Evolutionary conservation across 805 yeast species (phyloP), one percentile per base, ranked within the genome.

Genomic region (Jamesozyma hellenica): DNA sequence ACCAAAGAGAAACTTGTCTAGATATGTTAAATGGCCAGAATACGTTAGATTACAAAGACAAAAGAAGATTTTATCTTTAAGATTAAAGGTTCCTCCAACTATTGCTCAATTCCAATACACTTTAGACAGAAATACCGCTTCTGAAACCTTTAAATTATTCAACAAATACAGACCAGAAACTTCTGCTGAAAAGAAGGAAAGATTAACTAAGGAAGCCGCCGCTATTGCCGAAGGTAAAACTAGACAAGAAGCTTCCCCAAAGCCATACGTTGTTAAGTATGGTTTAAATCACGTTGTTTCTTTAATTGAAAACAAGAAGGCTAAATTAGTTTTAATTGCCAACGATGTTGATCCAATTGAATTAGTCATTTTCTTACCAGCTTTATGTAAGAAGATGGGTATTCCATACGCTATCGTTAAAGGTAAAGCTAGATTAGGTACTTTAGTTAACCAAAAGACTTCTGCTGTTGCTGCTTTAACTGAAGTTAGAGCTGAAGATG

Each of bases 81-180:
- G 98, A 82, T 79, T 90, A 67, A 90, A 92, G 82, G 98, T 90
- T 66, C 98, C 98, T 57, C 98, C 98, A 65, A 82, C 97, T 53
- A 80, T 90, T 66, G 79, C 97, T 53, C 98, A 90, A 75, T 90
- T 90, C 81, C 87, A 86, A 65, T 74, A 82, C 73, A 81, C 87
- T 63, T 77, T 90, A 70, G 98, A 90, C 83, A 88, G 88, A 83
- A 90, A 90, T 87, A 83, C 97, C 56, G 97, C 98, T 63, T 74
- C 96, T 61, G 94, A 84, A 73, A 75, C 95, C 59, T 84, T 90
- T 81, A 88, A 88, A 79, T 80, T 90, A 63, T 81, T 90, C 75
- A 87, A 87, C 94, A 90, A 92, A 78, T 90, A 90, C 86, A 82
- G 95, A 75, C 97, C 98, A 66, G 98, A 90, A 79, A 84, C 96